A percentile compares a stretch with the other conserved stretches of the same genome.
phyloP scores from a whole-genome alignment of 1,139 yeast species.

The Suzukiozyma palmioleophila region DNA sequence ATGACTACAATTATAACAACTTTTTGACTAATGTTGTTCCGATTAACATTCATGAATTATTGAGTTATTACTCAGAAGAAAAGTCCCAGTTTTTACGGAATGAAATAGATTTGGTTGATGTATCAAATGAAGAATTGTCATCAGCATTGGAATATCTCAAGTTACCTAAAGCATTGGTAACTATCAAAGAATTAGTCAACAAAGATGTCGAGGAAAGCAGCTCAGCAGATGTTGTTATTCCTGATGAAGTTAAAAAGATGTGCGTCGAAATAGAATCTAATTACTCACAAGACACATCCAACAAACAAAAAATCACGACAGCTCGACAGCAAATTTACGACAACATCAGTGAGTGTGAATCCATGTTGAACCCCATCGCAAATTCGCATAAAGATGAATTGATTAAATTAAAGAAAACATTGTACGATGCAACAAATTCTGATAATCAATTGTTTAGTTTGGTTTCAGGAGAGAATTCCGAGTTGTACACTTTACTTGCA shows the following conservation, averaged over 20 bases:
- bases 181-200: conserved; percentile 41
- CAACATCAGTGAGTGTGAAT: conserved; percentile 21
- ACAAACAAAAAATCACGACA: conserved; percentile 20
- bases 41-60: conserved; percentile 77
- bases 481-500: conserved; percentile 26
- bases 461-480: conserved; percentile 22
- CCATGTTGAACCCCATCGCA: conserved; percentile 7
- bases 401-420: conserved; percentile 54
- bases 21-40: conserved; percentile 82
- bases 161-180: conserved; percentile 63
- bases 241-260: conserved; percentile 14
- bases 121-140: conserved; percentile 72
- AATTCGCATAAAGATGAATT: conserved; percentile 42
- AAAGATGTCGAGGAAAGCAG: conserved; percentile 5
- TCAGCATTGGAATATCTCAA: conserved; percentile 79
- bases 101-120: conserved; percentile 71
- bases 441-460: conserved; percentile 53
- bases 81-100: conserved; percentile 72
- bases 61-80: conserved; percentile 85
- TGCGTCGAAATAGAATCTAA: conserved; percentile 26
- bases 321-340: conserved; percentile 39
- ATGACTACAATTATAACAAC: conserved; percentile 51
- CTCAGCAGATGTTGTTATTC: conserved; percentile 11
- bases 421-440: conserved; percentile 64
- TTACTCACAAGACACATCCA: conserved; percentile 19